Percentiles rank a stretch among this genome's conserved stretches.
phyloP scores from a whole-genome alignment of 208 protist species.

The Acanthamoeba polyphaga region DNA sequence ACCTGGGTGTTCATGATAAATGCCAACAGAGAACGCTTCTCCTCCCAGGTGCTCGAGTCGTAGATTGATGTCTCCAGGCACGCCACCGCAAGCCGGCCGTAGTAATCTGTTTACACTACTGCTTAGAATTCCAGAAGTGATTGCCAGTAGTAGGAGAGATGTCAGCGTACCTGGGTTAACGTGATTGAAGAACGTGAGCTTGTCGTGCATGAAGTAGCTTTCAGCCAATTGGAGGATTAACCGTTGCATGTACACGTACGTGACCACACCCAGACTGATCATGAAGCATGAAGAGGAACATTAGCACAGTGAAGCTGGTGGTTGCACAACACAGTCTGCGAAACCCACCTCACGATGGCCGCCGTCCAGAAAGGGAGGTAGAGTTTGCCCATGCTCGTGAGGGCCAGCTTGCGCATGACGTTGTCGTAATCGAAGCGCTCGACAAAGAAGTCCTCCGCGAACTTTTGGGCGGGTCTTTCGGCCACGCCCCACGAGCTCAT shows the following conservation, averaged over 20 bases:
- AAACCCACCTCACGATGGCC: conserved; percentile 28
- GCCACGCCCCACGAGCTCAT: conserved; percentile 45
- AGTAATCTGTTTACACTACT: conserved; percentile 3
- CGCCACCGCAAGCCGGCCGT: conserved; percentile 40
- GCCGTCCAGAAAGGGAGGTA: conserved; percentile 66
- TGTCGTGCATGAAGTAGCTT: conserved; percentile 52
- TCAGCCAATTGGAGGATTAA: conserved; percentile 41
- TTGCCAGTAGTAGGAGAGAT: neutral
- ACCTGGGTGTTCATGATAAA: conserved; percentile 56
- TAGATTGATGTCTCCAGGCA: conserved; percentile 60
- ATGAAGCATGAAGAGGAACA: neutral
- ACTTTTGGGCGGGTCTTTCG: neutral
- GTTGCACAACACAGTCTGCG: too few species aligned
- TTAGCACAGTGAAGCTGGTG: neutral
- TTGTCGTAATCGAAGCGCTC: conserved; percentile 72
- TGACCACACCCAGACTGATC: conserved; percentile 23
- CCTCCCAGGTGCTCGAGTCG: conserved; percentile 44
- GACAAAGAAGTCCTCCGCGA: conserved; percentile 56
- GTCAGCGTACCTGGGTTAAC: conserved; percentile 37
- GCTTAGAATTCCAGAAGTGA: neutral
- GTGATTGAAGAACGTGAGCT: conserved; percentile 34
- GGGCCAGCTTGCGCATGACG: conserved; percentile 14
- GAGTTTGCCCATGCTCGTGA: conserved; percentile 47
- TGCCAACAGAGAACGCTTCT: neutral
- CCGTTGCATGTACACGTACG: conserved; percentile 56